These are phyloP conservation scores for Bryoerythrophyllum caledonicum DNA, from an alignment of 225 moss, liverwort and hornwort species.

Conservation along the genomic window DNA sequence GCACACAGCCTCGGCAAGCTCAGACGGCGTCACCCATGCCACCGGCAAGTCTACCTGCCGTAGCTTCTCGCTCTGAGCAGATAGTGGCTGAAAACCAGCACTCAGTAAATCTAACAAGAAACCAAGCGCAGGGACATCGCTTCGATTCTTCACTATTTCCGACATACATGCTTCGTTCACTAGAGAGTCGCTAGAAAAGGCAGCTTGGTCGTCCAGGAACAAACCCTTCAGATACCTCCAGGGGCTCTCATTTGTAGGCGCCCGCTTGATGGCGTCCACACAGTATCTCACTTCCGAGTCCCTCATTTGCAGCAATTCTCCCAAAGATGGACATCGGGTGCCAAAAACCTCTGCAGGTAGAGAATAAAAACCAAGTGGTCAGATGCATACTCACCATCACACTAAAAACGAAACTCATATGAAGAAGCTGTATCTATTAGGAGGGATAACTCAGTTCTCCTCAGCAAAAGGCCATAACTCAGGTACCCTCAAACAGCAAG, in stretches of 20 bases:
- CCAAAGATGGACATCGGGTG: slow-evolving; percentile 63
- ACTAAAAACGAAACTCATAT: too few species aligned
- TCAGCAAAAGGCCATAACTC: neutral
- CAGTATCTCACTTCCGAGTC: slow-evolving; percentile 73
- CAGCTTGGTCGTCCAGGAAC: slow-evolving; percentile 64
- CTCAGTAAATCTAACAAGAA: slow-evolving; percentile 81
- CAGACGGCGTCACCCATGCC: slow-evolving; percentile 47
- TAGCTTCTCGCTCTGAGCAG: slow-evolving; percentile 38
- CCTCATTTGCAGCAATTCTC: slow-evolving; percentile 63
- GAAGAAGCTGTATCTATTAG: neutral
- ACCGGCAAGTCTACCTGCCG: slow-evolving; percentile 31
- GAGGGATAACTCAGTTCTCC: neutral
- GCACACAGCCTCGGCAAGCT: slow-evolving; percentile 72
- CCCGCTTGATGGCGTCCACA: slow-evolving; percentile 53
- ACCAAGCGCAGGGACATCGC: slow-evolving; percentile 60
- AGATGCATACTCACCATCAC: slow-evolving; percentile 3
- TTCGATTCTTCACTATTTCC: slow-evolving; percentile 49
- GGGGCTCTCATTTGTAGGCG: slow-evolving; percentile 84
- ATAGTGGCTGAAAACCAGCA: slow-evolving; percentile 68
- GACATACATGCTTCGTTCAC: slow-evolving; percentile 61
- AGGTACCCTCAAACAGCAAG: neutral
- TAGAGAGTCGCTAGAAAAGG: slow-evolving; percentile 43
- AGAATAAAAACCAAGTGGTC: slow-evolving; percentile 19
- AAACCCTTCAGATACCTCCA: slow-evolving; percentile 97
- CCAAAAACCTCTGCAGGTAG: slow-evolving; percentile 84